Percentiles rank a stretch among this genome's conserved stretches.
These are phyloP conservation scores for Cutaneotrichosporon sp. DNA, from an alignment of 1,284 basidiomycete genomes.

Conservation along the genomic window DNA sequence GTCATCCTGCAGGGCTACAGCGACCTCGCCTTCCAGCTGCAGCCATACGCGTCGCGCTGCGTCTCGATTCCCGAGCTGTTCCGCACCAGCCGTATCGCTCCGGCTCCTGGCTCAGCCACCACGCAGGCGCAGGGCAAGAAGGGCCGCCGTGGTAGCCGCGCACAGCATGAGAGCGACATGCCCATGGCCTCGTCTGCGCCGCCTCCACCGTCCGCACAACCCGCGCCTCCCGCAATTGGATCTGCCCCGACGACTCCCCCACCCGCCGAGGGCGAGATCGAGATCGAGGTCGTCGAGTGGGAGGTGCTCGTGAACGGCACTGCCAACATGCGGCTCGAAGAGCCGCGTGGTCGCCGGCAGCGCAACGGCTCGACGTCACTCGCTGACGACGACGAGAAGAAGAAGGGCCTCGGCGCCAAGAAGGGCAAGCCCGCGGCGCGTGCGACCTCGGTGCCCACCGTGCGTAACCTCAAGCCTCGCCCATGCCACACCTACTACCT, in stretches of 20 bases:
- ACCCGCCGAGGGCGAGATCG: slow-evolving; percentile 3
- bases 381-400: slow-evolving; percentile 18
- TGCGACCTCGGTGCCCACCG: slow-evolving; percentile 19
- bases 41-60: slow-evolving; percentile 59
- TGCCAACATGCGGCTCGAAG: background rate
- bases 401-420: slow-evolving; percentile 10
- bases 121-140: background rate
- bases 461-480: slow-evolving; percentile 29
- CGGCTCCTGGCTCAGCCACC: background rate
- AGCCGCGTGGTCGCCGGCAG: slow-evolving; percentile 4
- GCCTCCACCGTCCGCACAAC: background rate
- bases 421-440: slow-evolving; percentile 22
- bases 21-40: slow-evolving; percentile 57
- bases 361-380: slow-evolving; percentile 52
- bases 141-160: background rate
- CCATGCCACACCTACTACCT: slow-evolving; percentile 30
- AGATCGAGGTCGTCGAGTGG: slow-evolving; percentile 25
- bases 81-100: slow-evolving; percentile 57
- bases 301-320: slow-evolving; percentile 4
- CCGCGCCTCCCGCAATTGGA: background rate
- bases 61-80: slow-evolving; percentile 66
- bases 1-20: slow-evolving; percentile 61
- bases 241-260: slow-evolving; percentile 3
- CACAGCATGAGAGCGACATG: background rate
- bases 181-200: background rate